phyloP scores from a whole-genome alignment of 108 stramenopile species.

The Skeletonema costatum region DNA sequence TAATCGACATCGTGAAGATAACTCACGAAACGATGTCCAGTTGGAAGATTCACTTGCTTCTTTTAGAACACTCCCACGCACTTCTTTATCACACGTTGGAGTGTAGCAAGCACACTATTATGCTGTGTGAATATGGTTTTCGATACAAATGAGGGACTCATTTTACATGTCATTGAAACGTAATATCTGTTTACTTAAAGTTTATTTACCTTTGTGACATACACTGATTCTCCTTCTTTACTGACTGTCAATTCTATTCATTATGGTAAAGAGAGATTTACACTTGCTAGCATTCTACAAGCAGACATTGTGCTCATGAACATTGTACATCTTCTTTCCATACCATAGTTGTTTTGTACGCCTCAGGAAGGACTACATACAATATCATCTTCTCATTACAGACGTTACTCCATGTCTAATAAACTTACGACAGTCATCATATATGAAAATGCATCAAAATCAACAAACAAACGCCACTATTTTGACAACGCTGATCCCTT shows the following conservation, averaged over 20 bases:
- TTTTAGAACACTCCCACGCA: not conserved
- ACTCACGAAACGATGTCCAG: not conserved
- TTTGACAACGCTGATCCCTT: not conserved
- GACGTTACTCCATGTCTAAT: not conserved
- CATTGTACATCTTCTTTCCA: too few species aligned
- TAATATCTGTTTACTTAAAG: not conserved
- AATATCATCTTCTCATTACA: too few species aligned
- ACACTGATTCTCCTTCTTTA: not conserved
- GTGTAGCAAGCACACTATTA: not conserved
- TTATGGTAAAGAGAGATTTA: too few species aligned
- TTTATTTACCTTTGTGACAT: not conserved
- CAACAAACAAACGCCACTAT: not conserved
- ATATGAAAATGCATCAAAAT: not conserved
- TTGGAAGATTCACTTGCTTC: not conserved
- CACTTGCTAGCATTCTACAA: too few species aligned
- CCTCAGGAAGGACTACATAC: too few species aligned
- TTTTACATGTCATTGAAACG: not conserved
- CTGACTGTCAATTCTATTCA: too few species aligned
- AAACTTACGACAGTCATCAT: not conserved
- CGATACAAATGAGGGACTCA: not conserved
- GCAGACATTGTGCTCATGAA: too few species aligned
- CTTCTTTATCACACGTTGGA: not conserved
- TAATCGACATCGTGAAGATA: not conserved
- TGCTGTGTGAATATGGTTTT: not conserved
- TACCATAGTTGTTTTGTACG: too few species aligned